Percentiles rank a stretch among this genome's conserved stretches.
phyloP scores from a whole-genome alignment of 2,329 filamentous ascomycete genomes.

The Alternaria arborescens region DNA sequence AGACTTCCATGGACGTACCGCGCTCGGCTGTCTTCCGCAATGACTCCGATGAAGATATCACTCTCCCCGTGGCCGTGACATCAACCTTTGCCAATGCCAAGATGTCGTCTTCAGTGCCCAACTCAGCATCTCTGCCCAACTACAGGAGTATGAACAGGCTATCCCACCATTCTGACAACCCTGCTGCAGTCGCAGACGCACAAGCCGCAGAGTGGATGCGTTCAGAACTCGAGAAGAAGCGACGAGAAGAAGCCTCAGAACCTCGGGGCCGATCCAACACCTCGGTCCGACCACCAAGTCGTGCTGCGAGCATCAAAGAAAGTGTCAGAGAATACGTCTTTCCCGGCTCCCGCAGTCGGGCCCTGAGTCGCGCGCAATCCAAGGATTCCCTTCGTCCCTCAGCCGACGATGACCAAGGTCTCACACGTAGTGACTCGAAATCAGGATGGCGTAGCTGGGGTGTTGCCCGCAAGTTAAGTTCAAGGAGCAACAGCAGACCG shows the following conservation, averaged over 20 bases:
- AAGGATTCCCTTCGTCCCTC: conserved; percentile 40
- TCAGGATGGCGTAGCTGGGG: conserved; percentile 53
- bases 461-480: conserved; percentile 46
- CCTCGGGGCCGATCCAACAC: conserved; percentile 30
- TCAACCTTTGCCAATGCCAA: conserved; percentile 52
- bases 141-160: conserved; percentile 25
- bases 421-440: conserved; percentile 36
- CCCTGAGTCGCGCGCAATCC: conserved; percentile 46
- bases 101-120: conserved; percentile 53
- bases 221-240: conserved; percentile 54
- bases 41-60: conserved; percentile 49
- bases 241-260: conserved; percentile 34
- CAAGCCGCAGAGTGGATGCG: conserved; percentile 56
- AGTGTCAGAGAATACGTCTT: conserved; percentile 55
- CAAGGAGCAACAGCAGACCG: conserved; percentile 44
- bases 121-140: conserved; percentile 53
- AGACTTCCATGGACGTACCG: conserved; percentile 31
- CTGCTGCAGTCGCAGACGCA: conserved; percentile 51
- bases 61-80: conserved; percentile 54
- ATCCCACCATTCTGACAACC: conserved; percentile 48
- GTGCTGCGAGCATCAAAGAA: conserved; percentile 48
- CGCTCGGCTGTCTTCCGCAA: conserved; percentile 26
- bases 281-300: conserved; percentile 45
- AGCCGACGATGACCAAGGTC: conserved; percentile 22
- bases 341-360: conserved; percentile 42